Evolutionary conservation across 257 asterid species (phyloP).

Genomic region (Solanum neorickii): DNA sequence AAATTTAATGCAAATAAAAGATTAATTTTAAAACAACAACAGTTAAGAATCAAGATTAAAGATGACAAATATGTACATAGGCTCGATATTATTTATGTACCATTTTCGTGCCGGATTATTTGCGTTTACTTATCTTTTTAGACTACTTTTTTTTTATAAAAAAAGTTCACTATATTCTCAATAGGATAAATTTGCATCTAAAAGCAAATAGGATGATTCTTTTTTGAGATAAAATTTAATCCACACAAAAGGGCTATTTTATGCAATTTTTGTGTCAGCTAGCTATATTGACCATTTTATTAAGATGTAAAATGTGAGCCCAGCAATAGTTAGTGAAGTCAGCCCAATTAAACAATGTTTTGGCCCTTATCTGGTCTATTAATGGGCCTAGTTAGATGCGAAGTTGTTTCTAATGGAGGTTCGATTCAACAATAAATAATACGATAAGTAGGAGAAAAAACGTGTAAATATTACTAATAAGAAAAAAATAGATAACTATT

Average conservation of each 20-base stretch:
- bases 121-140: not conserved
- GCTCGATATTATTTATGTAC: not conserved
- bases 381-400: not conserved
- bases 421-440: too few relatives aligned
- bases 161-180: not conserved
- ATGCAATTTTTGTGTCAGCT: not conserved
- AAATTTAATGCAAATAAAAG: not conserved
- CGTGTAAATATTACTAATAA: accelerated
- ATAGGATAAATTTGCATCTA: not conserved
- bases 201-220: not conserved
- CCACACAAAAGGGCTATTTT: not conserved
- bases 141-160: not conserved
- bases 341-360: not conserved
- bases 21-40: not conserved
- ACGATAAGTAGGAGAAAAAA: too few relatives aligned
- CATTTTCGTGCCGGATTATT: not conserved
- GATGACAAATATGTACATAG: not conserved
- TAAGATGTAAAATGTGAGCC: not conserved
- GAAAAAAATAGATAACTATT: too few relatives aligned
- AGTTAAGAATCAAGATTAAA: not conserved
- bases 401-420: too few relatives aligned
- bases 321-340: not conserved
- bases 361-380: not conserved
- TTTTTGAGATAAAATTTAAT: not conserved
- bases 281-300: not conserved